Percentiles rank a stretch among this genome's conserved stretches.
Evolutionary conservation across 2,329 filamentous ascomycete genomes (phyloP).

Genomic region (Colletotrichum caudatum): DNA sequence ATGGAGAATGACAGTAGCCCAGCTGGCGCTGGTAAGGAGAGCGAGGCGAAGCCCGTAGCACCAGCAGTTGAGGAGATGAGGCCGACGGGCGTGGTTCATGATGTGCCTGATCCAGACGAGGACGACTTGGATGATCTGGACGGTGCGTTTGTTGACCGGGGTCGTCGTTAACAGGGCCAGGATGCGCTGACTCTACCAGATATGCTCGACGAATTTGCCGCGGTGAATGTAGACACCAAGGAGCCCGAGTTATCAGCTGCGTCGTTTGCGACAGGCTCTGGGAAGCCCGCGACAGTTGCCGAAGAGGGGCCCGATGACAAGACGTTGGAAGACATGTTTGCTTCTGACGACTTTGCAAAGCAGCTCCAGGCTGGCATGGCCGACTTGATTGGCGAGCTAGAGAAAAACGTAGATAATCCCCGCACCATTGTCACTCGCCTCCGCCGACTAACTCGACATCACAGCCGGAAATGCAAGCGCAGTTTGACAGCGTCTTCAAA

Average conservation of each 20-base stretch:
- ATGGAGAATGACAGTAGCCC: slow-evolving; percentile 38
- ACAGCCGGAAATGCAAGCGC: slow-evolving; percentile 78
- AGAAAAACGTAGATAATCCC: slow-evolving; percentile 52
- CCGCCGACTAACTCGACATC: slow-evolving; percentile 9
- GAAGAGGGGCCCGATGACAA: slow-evolving; percentile 46
- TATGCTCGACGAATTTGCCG: slow-evolving; percentile 90
- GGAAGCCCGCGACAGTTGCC: slow-evolving; percentile 44
- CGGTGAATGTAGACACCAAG: slow-evolving; percentile 68
- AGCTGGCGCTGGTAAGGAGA: slow-evolving; percentile 31
- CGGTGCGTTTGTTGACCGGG: slow-evolving; percentile 63
- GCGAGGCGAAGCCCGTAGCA: slow-evolving; percentile 40
- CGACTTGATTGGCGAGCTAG: slow-evolving; percentile 79
- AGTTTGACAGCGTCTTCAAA: slow-evolving; percentile 83
- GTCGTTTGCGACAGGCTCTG: slow-evolving; percentile 43
- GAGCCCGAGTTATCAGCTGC: slow-evolving; percentile 44
- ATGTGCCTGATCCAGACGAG: slow-evolving; percentile 89
- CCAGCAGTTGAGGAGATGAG: slow-evolving; percentile 44
- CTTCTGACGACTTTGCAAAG: slow-evolving; percentile 84
- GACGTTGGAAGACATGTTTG: slow-evolving; percentile 58
- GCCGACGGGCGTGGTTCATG: slow-evolving; percentile 55
- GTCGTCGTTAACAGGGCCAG: background rate
- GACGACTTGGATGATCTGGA: slow-evolving; percentile 94
- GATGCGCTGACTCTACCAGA: slow-evolving; percentile 64
- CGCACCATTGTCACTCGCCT: background rate
- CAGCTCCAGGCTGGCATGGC: slow-evolving; percentile 94